These are phyloP conservation scores for Bothia castanella DNA, from an alignment of 1,284 basidiomycete species.

Conservation along the genomic window DNA sequence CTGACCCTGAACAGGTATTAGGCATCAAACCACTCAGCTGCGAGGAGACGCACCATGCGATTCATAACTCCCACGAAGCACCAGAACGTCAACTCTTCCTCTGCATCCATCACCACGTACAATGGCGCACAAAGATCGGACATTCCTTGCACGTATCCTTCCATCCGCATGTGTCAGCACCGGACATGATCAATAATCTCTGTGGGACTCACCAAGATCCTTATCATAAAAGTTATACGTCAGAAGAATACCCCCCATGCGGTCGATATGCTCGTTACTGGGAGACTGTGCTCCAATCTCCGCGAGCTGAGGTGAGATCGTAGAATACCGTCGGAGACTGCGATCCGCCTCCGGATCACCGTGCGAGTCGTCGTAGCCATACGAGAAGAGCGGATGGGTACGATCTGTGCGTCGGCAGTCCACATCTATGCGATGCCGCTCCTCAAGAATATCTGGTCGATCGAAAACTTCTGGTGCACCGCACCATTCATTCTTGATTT, in stretches of 20 bases:
- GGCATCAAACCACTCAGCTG: constrained; percentile 1
- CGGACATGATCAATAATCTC: not conserved
- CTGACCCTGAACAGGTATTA: constrained; percentile 58
- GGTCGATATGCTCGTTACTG: constrained; percentile 82
- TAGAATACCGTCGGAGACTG: constrained; percentile 49
- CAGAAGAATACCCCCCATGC: constrained; percentile 76
- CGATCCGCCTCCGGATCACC: constrained; percentile 49
- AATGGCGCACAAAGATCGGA: constrained; percentile 93
- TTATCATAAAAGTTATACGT: constrained; percentile 93
- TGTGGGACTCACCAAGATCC: constrained; percentile 65
- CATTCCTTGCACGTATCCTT: constrained; percentile 95
- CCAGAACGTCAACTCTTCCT: constrained; percentile 93
- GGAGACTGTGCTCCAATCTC: constrained; percentile 81
- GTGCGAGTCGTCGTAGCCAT: constrained; percentile 34
- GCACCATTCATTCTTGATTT: constrained; percentile 76
- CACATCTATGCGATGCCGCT: constrained; percentile 88
- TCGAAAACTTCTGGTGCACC: constrained; percentile 78
- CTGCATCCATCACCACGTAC: constrained; percentile 86
- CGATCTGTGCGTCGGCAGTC: constrained; percentile 98
- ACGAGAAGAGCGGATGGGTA: constrained; percentile 80
- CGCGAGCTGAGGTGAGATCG: constrained; percentile 63
- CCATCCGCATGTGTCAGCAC: constrained; percentile 21
- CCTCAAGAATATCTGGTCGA: constrained; percentile 73
- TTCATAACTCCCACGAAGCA: constrained; percentile 94
- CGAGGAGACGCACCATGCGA: constrained; percentile 67